Percentiles rank a stretch among this genome's conserved stretches.
These are phyloP conservation scores for Russula dissimulans DNA, from an alignment of 768 basidiomycete genomes.

Conservation along the genomic window DNA sequence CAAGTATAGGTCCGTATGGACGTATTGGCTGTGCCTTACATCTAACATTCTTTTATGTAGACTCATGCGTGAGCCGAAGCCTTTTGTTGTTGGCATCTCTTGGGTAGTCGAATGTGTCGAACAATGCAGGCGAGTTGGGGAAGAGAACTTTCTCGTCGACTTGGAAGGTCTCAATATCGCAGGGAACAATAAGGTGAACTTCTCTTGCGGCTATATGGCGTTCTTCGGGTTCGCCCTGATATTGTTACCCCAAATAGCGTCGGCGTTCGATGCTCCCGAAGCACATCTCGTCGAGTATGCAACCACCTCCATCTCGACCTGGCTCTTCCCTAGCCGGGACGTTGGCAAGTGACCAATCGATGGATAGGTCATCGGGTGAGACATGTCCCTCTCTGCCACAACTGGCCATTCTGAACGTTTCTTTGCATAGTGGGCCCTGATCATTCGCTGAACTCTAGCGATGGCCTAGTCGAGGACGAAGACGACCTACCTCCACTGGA, in stretches of 20 bases:
- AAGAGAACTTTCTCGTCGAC: slow-evolving; percentile 55
- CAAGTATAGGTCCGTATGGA: slow-evolving; percentile 51
- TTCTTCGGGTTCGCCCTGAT: background rate
- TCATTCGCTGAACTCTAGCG: slow-evolving; percentile 10
- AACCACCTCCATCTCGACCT: background rate
- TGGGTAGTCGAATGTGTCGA: slow-evolving; percentile 89
- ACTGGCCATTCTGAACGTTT: background rate
- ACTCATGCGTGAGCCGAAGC: slow-evolving; percentile 56
- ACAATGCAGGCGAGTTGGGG: slow-evolving; percentile 52
- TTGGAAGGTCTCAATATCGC: slow-evolving; percentile 47
- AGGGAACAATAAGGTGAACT: slow-evolving; percentile 51
- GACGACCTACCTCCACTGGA: slow-evolving; percentile 63
- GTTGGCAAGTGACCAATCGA: slow-evolving; percentile 14
- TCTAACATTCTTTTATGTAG: slow-evolving; percentile 27
- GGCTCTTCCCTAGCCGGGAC: slow-evolving; percentile 2
- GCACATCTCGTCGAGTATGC: slow-evolving; percentile 27
- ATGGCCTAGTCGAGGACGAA: slow-evolving; percentile 31
- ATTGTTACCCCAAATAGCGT: slow-evolving; percentile 35
- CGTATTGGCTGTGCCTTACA: background rate
- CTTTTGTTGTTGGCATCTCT: slow-evolving; percentile 70
- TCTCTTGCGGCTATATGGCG: background rate
- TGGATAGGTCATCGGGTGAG: slow-evolving; percentile 16
- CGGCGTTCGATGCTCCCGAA: slow-evolving; percentile 69
- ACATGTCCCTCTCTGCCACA: background rate
- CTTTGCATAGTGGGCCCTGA: slow-evolving; percentile 3